Evolutionary conservation across 1,139 yeast species (phyloP).

Genomic region (Nematodospora anomalae): DNA sequence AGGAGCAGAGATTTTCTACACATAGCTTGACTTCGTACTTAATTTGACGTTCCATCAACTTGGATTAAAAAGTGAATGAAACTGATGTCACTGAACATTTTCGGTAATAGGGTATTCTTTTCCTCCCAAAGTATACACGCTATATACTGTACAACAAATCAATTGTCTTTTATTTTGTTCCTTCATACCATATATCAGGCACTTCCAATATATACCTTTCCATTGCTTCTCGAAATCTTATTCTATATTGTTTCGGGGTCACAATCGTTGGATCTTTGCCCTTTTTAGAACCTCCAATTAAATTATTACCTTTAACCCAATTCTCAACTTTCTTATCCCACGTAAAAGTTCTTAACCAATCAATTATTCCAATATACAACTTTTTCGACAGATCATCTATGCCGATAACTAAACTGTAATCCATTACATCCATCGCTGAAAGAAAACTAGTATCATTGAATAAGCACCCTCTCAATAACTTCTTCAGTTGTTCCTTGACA

Average conservation of each 20-base stretch:
- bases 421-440: slow-evolving; percentile 99
- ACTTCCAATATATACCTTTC: slow-evolving; percentile 92
- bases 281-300: slow-evolving; percentile 75
- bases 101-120: no score
- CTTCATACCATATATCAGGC: slow-evolving; percentile 80
- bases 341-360: slow-evolving; percentile 92
- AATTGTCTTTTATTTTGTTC: slow-evolving; percentile 18
- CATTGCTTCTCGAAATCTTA: slow-evolving; percentile 96
- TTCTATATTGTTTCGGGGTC: slow-evolving; percentile 93
- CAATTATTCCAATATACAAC: slow-evolving; percentile 91
- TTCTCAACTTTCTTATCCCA: slow-evolving; percentile 99
- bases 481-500: slow-evolving; percentile 90
- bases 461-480: slow-evolving; percentile 77
- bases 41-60: no score
- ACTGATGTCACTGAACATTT: no score
- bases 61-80: no score
- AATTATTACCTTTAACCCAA: slow-evolving; percentile 93
- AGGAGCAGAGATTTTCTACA: no score
- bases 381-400: slow-evolving; percentile 63
- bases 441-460: slow-evolving; percentile 94
- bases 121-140: no score
- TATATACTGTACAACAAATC: no score
- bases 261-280: slow-evolving; percentile 96
- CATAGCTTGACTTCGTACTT: no score
- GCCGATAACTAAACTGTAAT: slow-evolving; percentile 91